Evolutionary conservation across 768 basidiomycete species (phyloP).

Genomic region (Gloeopeniophorella convolvens): DNA sequence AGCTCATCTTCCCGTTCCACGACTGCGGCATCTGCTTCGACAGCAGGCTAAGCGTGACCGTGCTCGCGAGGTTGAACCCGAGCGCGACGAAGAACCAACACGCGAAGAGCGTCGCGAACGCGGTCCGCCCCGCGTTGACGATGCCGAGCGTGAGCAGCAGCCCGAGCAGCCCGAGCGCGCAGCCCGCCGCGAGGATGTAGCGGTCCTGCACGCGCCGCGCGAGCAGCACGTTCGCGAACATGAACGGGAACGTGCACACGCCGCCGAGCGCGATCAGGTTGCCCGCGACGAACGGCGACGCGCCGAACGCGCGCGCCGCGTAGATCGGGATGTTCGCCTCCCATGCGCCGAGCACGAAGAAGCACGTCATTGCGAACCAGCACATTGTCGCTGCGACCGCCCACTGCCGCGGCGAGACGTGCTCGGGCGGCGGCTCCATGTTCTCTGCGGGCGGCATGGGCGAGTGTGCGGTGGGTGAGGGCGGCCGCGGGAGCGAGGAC

Average conservation of each 20-base stretch:
- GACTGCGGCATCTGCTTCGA: conserved; percentile 60
- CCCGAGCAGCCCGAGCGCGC: conserved; percentile 43
- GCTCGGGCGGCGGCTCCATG: conserved; percentile 7
- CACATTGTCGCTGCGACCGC: conserved; percentile 58
- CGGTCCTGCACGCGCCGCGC: conserved; percentile 57
- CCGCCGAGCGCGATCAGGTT: conserved; percentile 70
- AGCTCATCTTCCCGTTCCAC: conserved; percentile 54
- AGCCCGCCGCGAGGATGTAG: conserved; percentile 47
- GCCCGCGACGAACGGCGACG: conserved; percentile 57
- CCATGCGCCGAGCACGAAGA: conserved; percentile 66
- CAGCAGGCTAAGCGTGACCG: conserved; percentile 57
- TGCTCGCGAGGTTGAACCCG: conserved; percentile 69
- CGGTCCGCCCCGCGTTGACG: conserved; percentile 34
- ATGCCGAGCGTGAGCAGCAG: conserved; percentile 46
- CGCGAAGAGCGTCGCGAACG: conserved; percentile 41
- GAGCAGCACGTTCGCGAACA: conserved; percentile 51
- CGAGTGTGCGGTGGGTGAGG: neutral
- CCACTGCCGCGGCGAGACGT: conserved; percentile 34
- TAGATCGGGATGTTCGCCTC: conserved; percentile 64
- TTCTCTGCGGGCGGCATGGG: neutral
- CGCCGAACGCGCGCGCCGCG: conserved; percentile 42
- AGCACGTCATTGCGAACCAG: conserved; percentile 64
- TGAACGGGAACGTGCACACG: conserved; percentile 56
- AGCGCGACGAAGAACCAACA: conserved; percentile 57
- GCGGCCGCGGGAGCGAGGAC: neutral